Percentiles rank a stretch among this genome's conserved stretches.
These are phyloP conservation scores for Persicaria tinctoria DNA, from an alignment of 148 eudicot species.

Conservation along the genomic window DNA sequence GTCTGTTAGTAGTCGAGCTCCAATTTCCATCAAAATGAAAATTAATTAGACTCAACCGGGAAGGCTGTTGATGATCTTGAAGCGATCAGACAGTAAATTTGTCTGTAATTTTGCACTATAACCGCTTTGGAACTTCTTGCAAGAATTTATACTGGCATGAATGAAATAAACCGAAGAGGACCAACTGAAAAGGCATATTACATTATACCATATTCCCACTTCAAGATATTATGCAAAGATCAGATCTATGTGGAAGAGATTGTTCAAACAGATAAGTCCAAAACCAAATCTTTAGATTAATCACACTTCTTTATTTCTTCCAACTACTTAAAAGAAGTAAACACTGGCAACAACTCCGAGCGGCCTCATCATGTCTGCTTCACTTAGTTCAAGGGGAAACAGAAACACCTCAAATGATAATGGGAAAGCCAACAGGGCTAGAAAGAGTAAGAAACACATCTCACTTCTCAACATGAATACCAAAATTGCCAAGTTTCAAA, in stretches of 20 bases:
- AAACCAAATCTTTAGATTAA: background rate
- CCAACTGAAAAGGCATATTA: background rate
- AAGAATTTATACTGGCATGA: background rate
- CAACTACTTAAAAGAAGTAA: background rate
- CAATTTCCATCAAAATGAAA: too few relatives aligned
- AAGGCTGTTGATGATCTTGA: background rate
- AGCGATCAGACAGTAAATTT: background rate
- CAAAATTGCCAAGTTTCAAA: background rate
- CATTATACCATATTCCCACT: background rate
- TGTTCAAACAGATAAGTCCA: background rate
- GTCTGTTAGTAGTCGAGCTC: too few relatives aligned
- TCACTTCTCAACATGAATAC: background rate
- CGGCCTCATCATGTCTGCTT: background rate
- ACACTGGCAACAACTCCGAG: background rate
- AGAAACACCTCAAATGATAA: background rate
- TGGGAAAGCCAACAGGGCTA: background rate
- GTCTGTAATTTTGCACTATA: too few relatives aligned
- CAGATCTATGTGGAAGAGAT: background rate
- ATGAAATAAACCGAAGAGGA: conserved; percentile 1
- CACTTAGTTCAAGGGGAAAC: background rate
- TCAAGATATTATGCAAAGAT: background rate
- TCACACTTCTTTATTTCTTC: background rate
- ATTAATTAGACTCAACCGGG: too few relatives aligned
- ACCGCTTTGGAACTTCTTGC: background rate
- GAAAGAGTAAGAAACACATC: too few relatives aligned